Evolutionary conservation across 2,329 filamentous ascomycete species (phyloP), one percentile per base, ranked within the genome.

Genomic region (Xylaria sp.): DNA sequence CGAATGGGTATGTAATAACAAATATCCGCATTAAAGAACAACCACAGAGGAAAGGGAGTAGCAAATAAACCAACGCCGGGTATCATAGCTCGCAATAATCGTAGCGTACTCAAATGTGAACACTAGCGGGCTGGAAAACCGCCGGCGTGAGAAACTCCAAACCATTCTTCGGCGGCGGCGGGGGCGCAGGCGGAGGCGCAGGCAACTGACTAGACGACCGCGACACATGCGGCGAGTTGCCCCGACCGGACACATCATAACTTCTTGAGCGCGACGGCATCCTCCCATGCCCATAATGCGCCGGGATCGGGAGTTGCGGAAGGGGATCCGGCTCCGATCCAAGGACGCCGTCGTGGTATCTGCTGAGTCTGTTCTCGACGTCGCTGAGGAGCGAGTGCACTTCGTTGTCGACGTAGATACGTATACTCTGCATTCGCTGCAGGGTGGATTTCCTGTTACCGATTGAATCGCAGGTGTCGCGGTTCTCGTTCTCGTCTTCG

Each of bases 361-460:
- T 75, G 55, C 73, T 80, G 68, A 86, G 83, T 67, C 85, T 80
- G 62, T 78, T 78, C 71, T 89, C 85, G 11, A 89, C 86, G 64
- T 89, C 86, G 1, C 83, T 84, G 47, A 90, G 76, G 1, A 90
- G 77, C 1, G 83, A 81, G 64, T 86, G 88, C 7, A 90, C 81
- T 52, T 88, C 85, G 60, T 83, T 82, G 60, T 86, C 86, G 19
- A 85, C 85, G 64, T 89, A 89, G 65, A 89, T 80, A 19, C 83
- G 82, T 61, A 89, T 89, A 69, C 85, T 88, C 71, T 89, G 83
- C 44, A 84, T 71, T 10, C 71, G 66, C 57, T 69, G 62, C 5
- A 71, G 61, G 4, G 67, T 61, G 35, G 69, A 67, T 46, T 74
- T 68, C 11, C 65, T 64, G n/a, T 66, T 67, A 1, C 67, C 37